phyloP scores from a whole-genome alignment of 2,329 filamentous ascomycete species.

The Trichoderma koningii region DNA sequence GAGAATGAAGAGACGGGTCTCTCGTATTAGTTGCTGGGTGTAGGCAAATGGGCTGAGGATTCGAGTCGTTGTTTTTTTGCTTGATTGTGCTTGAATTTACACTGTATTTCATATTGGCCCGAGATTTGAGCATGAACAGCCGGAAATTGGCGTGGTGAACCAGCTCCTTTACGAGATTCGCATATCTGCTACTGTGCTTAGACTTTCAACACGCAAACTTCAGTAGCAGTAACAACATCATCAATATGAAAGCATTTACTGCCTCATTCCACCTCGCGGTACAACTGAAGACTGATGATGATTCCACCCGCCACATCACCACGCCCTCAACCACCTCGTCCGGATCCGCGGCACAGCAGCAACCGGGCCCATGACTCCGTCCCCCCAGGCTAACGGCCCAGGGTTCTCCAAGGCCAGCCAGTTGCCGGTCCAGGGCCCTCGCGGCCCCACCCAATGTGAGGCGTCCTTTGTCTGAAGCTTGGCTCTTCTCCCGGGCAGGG shows the following conservation, averaged over 20 bases:
- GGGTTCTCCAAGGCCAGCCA: conserved; percentile 13
- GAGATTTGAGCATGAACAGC: conserved; percentile 19
- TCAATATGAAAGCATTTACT: too few species aligned
- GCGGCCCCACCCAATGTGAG: conserved; percentile 26
- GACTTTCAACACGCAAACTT: too few species aligned
- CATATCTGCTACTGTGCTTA: too few species aligned
- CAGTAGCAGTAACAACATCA: too few species aligned
- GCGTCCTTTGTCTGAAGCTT: conserved; percentile 27
- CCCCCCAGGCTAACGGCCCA: background rate
- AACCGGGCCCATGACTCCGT: background rate
- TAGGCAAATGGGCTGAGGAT: too few species aligned
- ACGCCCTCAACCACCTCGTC: background rate
- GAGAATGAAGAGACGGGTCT: background rate
- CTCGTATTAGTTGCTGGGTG: background rate
- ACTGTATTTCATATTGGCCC: background rate
- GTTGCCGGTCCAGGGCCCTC: conserved; percentile 5
- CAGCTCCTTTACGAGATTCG: background rate
- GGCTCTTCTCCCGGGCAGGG: conserved; percentile 5
- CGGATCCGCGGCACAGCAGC: conserved; percentile 5
- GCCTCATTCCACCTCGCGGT: too few species aligned
- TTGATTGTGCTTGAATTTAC: background rate
- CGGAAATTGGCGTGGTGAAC: conserved; percentile 16
- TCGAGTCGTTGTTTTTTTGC: background rate
- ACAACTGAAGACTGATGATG: too few species aligned
- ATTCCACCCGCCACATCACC: too few species aligned